Evolutionary conservation across 2,329 filamentous ascomycete genomes (phyloP), one percentile per base, ranked within the genome.

Genomic region (Fusarium albosuccineum): DNA sequence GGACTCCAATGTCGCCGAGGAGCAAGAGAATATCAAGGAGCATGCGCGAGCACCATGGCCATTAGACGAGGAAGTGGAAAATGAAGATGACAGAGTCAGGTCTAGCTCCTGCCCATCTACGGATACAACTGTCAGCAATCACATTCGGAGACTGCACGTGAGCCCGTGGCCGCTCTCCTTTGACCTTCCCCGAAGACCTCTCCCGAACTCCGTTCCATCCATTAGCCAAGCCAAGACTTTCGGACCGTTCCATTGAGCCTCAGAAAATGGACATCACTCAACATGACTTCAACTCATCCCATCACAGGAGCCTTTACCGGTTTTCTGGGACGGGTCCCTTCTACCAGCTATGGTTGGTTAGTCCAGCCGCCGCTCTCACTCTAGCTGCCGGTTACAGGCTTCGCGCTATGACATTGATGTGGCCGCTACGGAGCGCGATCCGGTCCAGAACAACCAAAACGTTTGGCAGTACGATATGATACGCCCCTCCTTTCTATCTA

Each of bases 281-380:
- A 33, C n/a, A 16, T 16, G 11, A n/a, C 27, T 33, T 36, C 33
- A 46, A 9, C 45, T 8, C 11, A 34, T 33, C 9, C 30, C 30
- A 9, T 33, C 30, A 33, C 30, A 33, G 9, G 17, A 49, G 10
- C 34, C 36, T 50, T 57, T 41, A 57, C 54, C 54, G 29, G 37
- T 9, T 57, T 50, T 30, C 30, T 16, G 45, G 45, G 40, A 22
- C 29, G 5, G 33, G 44, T 27, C 27, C 37, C 44, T 17, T 17
- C 13, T 34, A 16, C 17, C 14, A 45, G 9, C 30, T 8, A n/a
- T 57, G 53, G 54, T 29, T 57, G 53, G 16, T 30, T 56, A 26
- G 33, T 30, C n/a, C n/a, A 40, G 22, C 42, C 42, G 36, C 44
- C 17, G 54, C 29, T 57, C 54, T 57, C 54, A 51, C 45, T 51